Conservation (phyloP, 1,139 yeast genomes). For the Saccharomycopsis crataegensis region DNA sequence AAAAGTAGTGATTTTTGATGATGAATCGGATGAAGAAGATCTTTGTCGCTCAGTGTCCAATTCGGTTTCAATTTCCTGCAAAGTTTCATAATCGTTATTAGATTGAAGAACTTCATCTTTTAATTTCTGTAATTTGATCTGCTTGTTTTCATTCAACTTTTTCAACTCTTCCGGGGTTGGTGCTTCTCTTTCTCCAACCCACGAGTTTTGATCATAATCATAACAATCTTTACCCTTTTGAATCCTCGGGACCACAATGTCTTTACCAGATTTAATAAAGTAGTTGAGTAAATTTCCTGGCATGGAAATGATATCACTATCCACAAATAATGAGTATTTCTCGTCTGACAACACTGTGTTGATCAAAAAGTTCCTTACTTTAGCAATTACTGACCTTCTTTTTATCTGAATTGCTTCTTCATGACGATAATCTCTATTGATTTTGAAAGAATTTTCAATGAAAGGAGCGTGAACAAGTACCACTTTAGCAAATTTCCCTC, state of each 20-base stretch:
- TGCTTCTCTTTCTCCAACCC: constrained; percentile 30
- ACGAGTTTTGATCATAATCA: constrained; percentile 26
- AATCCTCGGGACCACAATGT: constrained; percentile 24
- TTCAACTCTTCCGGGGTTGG: constrained; percentile 44
- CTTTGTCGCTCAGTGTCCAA: neutral
- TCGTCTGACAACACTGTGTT: constrained; percentile 16
- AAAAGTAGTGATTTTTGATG: neutral
- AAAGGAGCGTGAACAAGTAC: constrained; percentile 23
- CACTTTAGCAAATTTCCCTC: constrained; percentile 4
- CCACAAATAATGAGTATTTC: constrained; percentile 22
- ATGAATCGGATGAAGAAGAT: neutral
- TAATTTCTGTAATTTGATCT: neutral
- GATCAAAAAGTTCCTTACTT: constrained; percentile 28
- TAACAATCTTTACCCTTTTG: constrained; percentile 21
- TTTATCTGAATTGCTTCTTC: constrained; percentile 23
- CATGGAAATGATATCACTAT: constrained; percentile 23
- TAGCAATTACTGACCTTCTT: constrained; percentile 27
- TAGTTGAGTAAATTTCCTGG: constrained; percentile 21
- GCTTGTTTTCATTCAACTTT: constrained; percentile 26
- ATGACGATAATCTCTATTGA: constrained; percentile 22
- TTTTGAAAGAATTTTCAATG: constrained; percentile 18
- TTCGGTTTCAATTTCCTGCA: neutral
- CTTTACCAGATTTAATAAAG: constrained; percentile 20
- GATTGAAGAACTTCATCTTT: neutral
- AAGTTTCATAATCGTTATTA: neutral